Base-by-base conservation (phyloP, 139 green algal species). In the Diplosphaera chodatii region DNA sequence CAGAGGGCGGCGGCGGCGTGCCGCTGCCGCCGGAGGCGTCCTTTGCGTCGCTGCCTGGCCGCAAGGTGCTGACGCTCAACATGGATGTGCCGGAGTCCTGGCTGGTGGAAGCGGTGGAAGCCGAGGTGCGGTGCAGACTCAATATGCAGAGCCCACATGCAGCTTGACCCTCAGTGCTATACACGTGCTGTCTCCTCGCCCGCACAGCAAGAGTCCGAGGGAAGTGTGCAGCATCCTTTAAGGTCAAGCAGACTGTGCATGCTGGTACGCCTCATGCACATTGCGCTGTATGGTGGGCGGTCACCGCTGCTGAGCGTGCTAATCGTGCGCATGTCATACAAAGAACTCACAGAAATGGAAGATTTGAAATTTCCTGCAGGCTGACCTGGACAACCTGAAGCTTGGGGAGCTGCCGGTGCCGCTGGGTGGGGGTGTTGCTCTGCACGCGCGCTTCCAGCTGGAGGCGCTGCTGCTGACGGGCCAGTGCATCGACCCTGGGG, bases 381-480 rank as follows among this genome's bases (percentile, higher is more conserved):
- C 48, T 10, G 94, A 99, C 80, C 74, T 97, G 48, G 95, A 99
- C 88, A 98, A 98, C 85, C 77, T 98, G 33, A 72, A 82, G 3
- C 80, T 98, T 71, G 85, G 82, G 37, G 89, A 96, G 56, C 66
- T 96, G 48, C 48, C 48, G 16, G 16, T 25, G 48, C 13, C 48
- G 48, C 48, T 25, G 3, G 66, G 67, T 1, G 77, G 55, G 1
- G 31, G 70, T 28, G 10, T 72, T 22, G 79, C 77, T 3, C 78
- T 92, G 27, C 69, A 88, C 32, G 92, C 89, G 2, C 78, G 89
- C 66, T 97, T 90, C 74, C 88, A 96, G 78, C 85, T 99, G 63
- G 94, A 98, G 33, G 86, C 89, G 0, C 79, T 99, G n/a, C 84
- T 99, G 81, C 77, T 99, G 28, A 97, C 88, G 0, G 95, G 94